Evolutionary conservation across 371 early-diverging fungal genomes (phyloP).

Genomic region (Mortierella sp.): DNA sequence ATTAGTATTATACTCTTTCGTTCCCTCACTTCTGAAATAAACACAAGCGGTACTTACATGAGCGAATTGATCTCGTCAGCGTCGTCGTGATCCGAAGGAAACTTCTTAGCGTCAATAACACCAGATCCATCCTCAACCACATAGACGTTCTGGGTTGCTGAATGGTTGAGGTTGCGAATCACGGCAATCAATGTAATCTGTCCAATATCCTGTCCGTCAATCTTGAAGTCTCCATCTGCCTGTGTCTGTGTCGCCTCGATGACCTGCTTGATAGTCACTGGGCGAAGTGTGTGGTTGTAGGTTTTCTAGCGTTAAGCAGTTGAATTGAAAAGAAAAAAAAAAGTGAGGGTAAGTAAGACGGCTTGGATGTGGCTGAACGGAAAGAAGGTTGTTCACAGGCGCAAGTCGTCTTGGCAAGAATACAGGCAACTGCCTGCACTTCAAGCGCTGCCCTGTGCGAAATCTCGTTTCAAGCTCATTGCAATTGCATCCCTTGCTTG

Average conservation of each 20-base stretch:
- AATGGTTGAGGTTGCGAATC: conserved; percentile 22
- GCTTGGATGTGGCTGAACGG: no score
- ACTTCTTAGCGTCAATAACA: conserved; percentile 35
- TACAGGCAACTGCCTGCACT: background rate
- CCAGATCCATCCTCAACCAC: conserved; percentile 53
- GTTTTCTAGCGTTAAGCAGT: conserved; percentile 19
- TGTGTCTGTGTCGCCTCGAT: conserved; percentile 27
- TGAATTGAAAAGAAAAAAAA: background rate
- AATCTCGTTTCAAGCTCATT: background rate
- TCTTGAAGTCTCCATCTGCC: conserved; percentile 42
- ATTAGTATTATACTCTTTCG: background rate
- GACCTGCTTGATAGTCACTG: conserved; percentile 56
- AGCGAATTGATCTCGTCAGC: conserved; percentile 12
- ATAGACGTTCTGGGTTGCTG: conserved; percentile 37
- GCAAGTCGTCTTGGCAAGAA: background rate
- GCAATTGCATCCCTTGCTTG: background rate
- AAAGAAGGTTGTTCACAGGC: background rate
- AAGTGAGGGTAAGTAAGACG: background rate
- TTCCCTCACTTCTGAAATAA: background rate
- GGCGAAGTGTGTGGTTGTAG: conserved; percentile 43
- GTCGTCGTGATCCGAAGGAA: conserved; percentile 32
- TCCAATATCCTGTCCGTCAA: conserved; percentile 39
- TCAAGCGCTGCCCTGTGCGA: no score
- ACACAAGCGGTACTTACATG: conserved; percentile 20
- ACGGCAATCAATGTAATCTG: conserved; percentile 42